Percentiles rank a stretch among this genome's conserved stretches.
These are phyloP conservation scores for Exophiala viscosa DNA, from an alignment of 2,329 filamentous ascomycete genomes.

Conservation along the genomic window DNA sequence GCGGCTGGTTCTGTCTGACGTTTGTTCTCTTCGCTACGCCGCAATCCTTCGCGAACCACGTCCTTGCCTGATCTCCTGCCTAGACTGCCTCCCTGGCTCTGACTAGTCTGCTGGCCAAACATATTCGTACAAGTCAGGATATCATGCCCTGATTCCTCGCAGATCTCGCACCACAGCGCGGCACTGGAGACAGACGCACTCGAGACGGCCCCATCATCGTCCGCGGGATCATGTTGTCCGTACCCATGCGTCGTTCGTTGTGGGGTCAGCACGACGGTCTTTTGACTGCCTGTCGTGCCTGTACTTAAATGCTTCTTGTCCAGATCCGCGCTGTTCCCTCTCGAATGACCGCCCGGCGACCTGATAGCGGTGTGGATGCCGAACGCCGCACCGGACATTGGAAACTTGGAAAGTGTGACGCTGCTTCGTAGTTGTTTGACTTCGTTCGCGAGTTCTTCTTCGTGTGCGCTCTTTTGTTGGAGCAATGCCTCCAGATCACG, in stretches of 20 bases:
- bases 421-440: slow-evolving; percentile 61
- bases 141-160: slow-evolving; percentile 85
- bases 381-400: slow-evolving; percentile 24
- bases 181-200: slow-evolving; percentile 62
- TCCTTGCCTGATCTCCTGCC: slow-evolving; percentile 17
- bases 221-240: slow-evolving; percentile 18
- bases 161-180: slow-evolving; percentile 85
- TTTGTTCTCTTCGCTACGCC: neutral
- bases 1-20: neutral
- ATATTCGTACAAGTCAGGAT: slow-evolving; percentile 93
- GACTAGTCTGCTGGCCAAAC: slow-evolving; percentile 47
- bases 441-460: slow-evolving; percentile 84
- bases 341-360: slow-evolving; percentile 37
- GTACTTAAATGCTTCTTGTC: slow-evolving; percentile 23
- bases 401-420: slow-evolving; percentile 23
- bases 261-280: slow-evolving; percentile 19
- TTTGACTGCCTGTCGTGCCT: slow-evolving; percentile 21
- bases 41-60: slow-evolving; percentile 13
- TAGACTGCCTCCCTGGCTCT: slow-evolving; percentile 1
- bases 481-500: slow-evolving; percentile 70
- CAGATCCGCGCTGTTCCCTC: slow-evolving; percentile 29
- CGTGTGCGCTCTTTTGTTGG: slow-evolving; percentile 67
- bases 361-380: slow-evolving; percentile 21
- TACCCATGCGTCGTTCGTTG: no score
- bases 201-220: slow-evolving; percentile 48